Percentiles rank a stretch among this genome's conserved stretches.
phyloP scores from a whole-genome alignment of 805 yeast genomes.

The Candida khao-thaluensis region DNA sequence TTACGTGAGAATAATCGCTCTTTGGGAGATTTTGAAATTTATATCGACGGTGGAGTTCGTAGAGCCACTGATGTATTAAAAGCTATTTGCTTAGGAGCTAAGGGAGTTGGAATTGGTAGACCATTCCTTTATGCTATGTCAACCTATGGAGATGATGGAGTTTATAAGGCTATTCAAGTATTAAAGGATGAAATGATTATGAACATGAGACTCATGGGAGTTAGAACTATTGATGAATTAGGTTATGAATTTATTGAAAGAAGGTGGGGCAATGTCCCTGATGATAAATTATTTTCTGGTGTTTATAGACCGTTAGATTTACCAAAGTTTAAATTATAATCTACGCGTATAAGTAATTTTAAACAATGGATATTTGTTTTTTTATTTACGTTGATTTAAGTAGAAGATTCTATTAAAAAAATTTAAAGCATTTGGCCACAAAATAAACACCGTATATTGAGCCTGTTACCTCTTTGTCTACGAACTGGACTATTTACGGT shows the following conservation, averaged over 20 bases:
- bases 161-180: slow-evolving; percentile 58
- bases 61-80: slow-evolving; percentile 77
- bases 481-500: no score
- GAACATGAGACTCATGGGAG: slow-evolving; percentile 69
- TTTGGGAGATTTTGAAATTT: slow-evolving; percentile 55
- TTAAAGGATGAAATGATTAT: slow-evolving; percentile 60
- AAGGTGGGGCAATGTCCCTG: slow-evolving; percentile 47
- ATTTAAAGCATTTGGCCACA: no score
- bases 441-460: no score
- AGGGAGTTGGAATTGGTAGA: slow-evolving; percentile 72
- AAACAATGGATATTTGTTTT: background rate
- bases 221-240: slow-evolving; percentile 48
- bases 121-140: slow-evolving; percentile 77
- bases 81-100: slow-evolving; percentile 75
- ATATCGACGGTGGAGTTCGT: slow-evolving; percentile 74
- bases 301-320: slow-evolving; percentile 57
- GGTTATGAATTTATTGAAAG: slow-evolving; percentile 62
- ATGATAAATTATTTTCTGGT: slow-evolving; percentile 51
- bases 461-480: no score
- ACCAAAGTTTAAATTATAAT: slow-evolving; percentile 46
- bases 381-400: no score
- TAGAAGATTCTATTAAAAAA: no score
- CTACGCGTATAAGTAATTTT: background rate
- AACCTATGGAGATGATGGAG: slow-evolving; percentile 79
- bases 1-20: slow-evolving; percentile 38